phyloP scores from a whole-genome alignment of 352 stramenopile genomes.

The Phytophthora boehmeriae region DNA sequence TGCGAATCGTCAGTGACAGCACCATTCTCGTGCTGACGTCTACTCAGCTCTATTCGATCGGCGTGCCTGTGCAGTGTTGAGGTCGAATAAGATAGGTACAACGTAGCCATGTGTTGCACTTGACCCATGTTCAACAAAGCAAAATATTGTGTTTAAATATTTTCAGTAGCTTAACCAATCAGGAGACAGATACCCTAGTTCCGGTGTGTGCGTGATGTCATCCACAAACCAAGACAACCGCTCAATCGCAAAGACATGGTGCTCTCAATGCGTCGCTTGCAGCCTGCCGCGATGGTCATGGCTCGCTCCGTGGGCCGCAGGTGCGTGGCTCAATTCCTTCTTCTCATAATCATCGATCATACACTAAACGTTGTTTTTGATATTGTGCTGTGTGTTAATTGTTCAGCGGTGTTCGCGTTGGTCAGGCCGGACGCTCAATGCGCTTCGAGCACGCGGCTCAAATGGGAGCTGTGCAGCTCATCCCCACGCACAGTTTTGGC shows the following conservation, averaged over 20 bases:
- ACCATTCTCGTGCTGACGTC: slow-evolving; percentile 63
- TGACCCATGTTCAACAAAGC: slow-evolving; percentile 18
- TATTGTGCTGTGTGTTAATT: slow-evolving; percentile 8
- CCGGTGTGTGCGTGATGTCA: slow-evolving; percentile 16
- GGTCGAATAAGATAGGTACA: background rate
- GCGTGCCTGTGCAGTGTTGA: slow-evolving; percentile 17
- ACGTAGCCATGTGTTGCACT: background rate
- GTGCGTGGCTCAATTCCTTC: slow-evolving; percentile 12
- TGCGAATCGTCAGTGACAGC: slow-evolving; percentile 50
- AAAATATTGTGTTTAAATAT: background rate
- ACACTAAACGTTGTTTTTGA: slow-evolving; percentile 1
- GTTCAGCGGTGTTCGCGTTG: slow-evolving; percentile 30
- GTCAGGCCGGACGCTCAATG: slow-evolving; percentile 34
- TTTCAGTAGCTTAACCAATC: slow-evolving; percentile 22
- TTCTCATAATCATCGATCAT: background rate
- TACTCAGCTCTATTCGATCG: slow-evolving; percentile 47
- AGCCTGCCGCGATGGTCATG: slow-evolving; percentile 46
- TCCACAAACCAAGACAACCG: slow-evolving; percentile 29
- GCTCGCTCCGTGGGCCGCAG: slow-evolving; percentile 31
- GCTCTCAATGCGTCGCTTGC: slow-evolving; percentile 68
- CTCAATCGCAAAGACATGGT: slow-evolving; percentile 38
- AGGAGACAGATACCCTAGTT: background rate
- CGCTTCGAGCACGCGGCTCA: slow-evolving; percentile 47
- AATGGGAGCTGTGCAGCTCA: slow-evolving; percentile 51
- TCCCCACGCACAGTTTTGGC: slow-evolving; percentile 48